Percentiles rank a stretch among this genome's conserved stretches.
phyloP scores from a whole-genome alignment of 2,329 filamentous ascomycete species.

The Colletotrichum salicis region DNA sequence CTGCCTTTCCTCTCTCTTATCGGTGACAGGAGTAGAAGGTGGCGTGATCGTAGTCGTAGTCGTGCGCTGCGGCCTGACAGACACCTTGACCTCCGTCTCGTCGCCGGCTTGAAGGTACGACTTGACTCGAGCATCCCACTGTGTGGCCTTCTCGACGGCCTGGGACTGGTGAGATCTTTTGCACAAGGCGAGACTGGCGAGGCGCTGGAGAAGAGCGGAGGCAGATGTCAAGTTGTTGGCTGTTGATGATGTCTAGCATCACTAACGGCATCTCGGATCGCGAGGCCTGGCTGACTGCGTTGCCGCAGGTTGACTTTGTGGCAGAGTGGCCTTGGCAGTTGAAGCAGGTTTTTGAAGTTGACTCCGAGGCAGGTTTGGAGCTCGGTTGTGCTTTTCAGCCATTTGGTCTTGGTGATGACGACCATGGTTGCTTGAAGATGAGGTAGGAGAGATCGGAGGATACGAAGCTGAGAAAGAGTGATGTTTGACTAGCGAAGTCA shows the following conservation, averaged over 20 bases:
- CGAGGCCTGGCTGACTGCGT: neutral
- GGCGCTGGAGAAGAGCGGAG: neutral
- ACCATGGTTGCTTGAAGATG: neutral
- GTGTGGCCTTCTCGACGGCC: neutral
- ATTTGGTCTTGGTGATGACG: neutral
- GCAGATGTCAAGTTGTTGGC: neutral
- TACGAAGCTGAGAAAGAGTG: neutral
- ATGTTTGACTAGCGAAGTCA: neutral
- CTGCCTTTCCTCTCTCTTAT: too few relatives aligned
- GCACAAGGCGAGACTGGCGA: constrained; percentile 16
- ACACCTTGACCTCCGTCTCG: neutral
- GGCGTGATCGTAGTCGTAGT: too few relatives aligned
- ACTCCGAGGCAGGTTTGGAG: constrained; percentile 7
- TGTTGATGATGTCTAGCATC: neutral
- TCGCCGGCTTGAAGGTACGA: neutral
- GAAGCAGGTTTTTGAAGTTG: neutral
- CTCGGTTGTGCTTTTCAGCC: constrained; percentile 3
- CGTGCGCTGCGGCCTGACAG: neutral
- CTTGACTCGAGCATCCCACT: neutral
- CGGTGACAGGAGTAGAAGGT: too few relatives aligned
- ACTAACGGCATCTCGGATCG: constrained; percentile 1
- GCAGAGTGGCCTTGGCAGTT: constrained; percentile 12
- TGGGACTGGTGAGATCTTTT: constrained; percentile 15
- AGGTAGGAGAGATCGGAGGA: neutral
- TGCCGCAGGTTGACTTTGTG: constrained; percentile 10